Conservation (phyloP, 2,329 filamentous ascomycete genomes). For the Cytospora piceae region DNA sequence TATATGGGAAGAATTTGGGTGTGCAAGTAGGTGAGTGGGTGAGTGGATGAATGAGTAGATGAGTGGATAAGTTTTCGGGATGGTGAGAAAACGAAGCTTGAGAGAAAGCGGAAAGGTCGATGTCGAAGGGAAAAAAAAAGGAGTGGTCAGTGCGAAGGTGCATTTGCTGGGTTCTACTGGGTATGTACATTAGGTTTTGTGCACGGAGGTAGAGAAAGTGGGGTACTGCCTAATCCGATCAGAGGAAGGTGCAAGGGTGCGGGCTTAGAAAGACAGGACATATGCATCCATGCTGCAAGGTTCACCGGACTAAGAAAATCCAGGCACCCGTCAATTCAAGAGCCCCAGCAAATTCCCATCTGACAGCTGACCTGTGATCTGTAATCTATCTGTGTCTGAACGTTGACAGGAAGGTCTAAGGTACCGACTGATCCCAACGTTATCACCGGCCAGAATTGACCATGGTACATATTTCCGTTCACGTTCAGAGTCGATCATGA, state of each 20-base stretch:
- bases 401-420: neutral
- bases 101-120: constrained; percentile 28
- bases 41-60: too few relatives aligned
- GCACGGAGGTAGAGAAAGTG: constrained; percentile 19
- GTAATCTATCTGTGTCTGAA: neutral
- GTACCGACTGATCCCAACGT: neutral
- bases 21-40: constrained; percentile 18
- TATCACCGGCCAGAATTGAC: neutral
- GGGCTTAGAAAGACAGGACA: neutral
- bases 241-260: constrained; percentile 15
- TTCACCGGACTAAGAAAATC: neutral
- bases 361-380: constrained; percentile 1
- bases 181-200: constrained; percentile 23
- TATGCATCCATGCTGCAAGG: neutral
- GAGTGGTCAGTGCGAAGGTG: constrained; percentile 11
- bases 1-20: constrained; percentile 7
- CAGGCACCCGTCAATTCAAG: neutral
- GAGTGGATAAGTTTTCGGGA: constrained; percentile 17
- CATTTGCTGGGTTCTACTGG: neutral
- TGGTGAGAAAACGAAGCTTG: constrained; percentile 11
- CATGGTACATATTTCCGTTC: neutral
- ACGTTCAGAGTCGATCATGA: neutral
- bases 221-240: constrained; percentile 22
- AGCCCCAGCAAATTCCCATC: neutral
- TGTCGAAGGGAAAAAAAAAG: constrained; percentile 10